phyloP scores from a whole-genome alignment of 2,329 filamentous ascomycete genomes.

The Aureobasidium sp. region DNA sequence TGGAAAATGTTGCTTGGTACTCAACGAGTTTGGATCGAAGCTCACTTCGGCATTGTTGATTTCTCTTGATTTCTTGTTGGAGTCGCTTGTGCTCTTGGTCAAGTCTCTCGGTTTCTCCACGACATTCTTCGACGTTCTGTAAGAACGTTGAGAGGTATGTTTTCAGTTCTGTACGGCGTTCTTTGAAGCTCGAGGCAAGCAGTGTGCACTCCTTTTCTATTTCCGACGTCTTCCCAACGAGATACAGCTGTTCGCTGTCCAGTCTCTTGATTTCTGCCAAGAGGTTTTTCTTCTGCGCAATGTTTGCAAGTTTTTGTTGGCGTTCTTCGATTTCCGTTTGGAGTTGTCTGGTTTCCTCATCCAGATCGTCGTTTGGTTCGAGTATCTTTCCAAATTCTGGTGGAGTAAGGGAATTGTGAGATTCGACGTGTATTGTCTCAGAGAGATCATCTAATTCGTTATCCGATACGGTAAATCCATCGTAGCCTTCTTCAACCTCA shows the following conservation, averaged over 20 bases:
- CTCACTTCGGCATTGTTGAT: too few species aligned
- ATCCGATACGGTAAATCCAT: too few species aligned
- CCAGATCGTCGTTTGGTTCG: background rate
- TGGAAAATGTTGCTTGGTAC: too few species aligned
- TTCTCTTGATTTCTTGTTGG: background rate
- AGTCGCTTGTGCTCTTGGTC: background rate
- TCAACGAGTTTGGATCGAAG: too few species aligned
- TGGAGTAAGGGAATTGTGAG: too few species aligned
- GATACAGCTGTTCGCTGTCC: background rate
- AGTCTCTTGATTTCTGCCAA: background rate
- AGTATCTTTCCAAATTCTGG: background rate
- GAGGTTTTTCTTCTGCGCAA: background rate
- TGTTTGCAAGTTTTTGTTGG: background rate
- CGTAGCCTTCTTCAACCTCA: too few species aligned
- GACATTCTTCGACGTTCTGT: background rate
- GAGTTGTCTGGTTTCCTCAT: background rate
- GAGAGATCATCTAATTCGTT: too few species aligned
- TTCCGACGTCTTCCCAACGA: background rate
- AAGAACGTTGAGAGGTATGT: too few species aligned
- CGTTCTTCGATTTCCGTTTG: background rate
- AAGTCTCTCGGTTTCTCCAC: background rate
- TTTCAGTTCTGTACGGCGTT: too few species aligned
- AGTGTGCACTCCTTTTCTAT: background rate
- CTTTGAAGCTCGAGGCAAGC: background rate
- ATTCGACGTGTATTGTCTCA: too few species aligned